These are phyloP conservation scores for Wallacemonas sp. DNA, from an alignment of 208 protist genomes.

Conservation along the genomic window DNA sequence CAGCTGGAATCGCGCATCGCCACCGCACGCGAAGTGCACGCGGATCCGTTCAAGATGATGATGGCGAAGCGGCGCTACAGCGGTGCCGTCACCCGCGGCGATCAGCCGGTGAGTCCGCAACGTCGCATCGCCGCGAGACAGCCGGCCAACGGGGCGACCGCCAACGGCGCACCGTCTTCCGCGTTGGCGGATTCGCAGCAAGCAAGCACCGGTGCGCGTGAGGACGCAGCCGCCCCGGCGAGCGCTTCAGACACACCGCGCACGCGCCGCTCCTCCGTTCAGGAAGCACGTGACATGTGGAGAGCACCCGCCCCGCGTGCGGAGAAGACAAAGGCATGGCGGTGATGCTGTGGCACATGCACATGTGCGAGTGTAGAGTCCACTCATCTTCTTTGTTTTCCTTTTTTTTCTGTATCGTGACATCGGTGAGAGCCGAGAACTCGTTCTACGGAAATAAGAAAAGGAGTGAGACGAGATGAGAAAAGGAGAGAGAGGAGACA, in stretches of 20 bases:
- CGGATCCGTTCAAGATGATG: conserved; percentile 45
- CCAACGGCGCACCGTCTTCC: neutral
- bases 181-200: too few relatives aligned
- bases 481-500: too few relatives aligned
- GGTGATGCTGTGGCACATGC: neutral
- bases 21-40: conserved; percentile 6
- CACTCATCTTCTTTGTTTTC: neutral
- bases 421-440: too few relatives aligned
- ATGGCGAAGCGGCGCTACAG: conserved; percentile 34
- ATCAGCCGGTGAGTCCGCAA: conserved; percentile 2
- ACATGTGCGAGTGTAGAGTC: neutral
- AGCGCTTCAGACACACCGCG: neutral
- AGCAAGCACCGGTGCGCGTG: neutral
- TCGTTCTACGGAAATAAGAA: too few relatives aligned
- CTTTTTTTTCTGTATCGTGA: neutral
- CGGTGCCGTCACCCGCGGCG: neutral
- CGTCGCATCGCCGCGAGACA: conserved; percentile 1
- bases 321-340: neutral
- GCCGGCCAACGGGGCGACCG: neutral
- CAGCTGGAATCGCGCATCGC: conserved; percentile 8
- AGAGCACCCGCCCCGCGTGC: neutral
- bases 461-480: too few relatives aligned
- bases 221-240: neutral
- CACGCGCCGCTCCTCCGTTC: neutral
- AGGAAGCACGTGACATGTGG: conserved; percentile 8